A percentile compares a stretch with the other conserved stretches of the same genome.
phyloP scores from a whole-genome alignment of 2,329 filamentous ascomycete genomes.

The Aspergillus tanneri region DNA sequence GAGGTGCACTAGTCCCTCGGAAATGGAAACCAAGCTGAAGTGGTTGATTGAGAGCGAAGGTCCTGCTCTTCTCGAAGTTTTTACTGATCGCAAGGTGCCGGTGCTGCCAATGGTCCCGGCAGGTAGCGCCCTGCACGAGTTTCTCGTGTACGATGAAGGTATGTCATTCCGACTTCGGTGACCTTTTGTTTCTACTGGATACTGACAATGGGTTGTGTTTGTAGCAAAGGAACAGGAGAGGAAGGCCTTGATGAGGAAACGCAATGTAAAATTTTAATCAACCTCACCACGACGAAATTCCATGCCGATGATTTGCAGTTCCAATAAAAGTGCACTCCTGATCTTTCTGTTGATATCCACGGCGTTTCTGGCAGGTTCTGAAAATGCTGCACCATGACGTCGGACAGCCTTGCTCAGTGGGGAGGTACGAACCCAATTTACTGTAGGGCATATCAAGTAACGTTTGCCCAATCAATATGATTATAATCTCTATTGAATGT shows the following conservation, averaged over 20 bases:
- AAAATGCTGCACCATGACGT: slow-evolving; percentile 28
- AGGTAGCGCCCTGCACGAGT: slow-evolving; percentile 85
- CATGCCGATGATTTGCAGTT: slow-evolving; percentile 20
- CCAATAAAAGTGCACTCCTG: slow-evolving; percentile 24
- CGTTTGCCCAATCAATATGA: not conserved
- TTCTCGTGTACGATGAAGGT: slow-evolving; percentile 82
- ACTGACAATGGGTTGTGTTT: slow-evolving; percentile 17
- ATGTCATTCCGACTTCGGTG: slow-evolving; percentile 36
- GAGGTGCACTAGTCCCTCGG: slow-evolving; percentile 69
- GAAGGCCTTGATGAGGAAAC: slow-evolving; percentile 64
- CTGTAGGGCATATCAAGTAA: not conserved
- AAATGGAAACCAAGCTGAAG: slow-evolving; percentile 73
- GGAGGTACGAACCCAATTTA: not conserved
- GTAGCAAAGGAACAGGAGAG: slow-evolving; percentile 67
- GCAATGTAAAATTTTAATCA: slow-evolving; percentile 43
- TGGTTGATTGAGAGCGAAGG: slow-evolving; percentile 89
- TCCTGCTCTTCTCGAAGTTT: slow-evolving; percentile 87
- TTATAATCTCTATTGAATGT: not conserved
- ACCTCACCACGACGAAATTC: slow-evolving; percentile 22
- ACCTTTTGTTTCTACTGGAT: not conserved
- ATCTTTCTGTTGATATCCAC: slow-evolving; percentile 40
- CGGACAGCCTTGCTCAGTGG: not conserved
- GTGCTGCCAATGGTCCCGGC: slow-evolving; percentile 97
- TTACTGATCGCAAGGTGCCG: slow-evolving; percentile 76
- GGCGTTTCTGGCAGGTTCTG: slow-evolving; percentile 41